phyloP scores from a whole-genome alignment of 139 green algal species.

The Chlorella vulgaris region DNA sequence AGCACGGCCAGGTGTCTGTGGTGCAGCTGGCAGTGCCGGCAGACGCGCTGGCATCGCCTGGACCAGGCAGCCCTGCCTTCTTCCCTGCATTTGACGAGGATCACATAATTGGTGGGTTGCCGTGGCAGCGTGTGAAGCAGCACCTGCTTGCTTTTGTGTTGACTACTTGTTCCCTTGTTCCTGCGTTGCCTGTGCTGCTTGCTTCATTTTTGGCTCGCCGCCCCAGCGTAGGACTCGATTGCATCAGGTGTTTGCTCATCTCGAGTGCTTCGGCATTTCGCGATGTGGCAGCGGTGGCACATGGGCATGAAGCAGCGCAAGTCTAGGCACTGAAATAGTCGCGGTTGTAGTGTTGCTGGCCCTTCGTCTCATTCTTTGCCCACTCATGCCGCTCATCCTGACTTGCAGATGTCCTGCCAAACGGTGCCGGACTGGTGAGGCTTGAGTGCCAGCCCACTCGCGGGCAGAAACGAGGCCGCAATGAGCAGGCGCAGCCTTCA shows the following conservation, averaged over 20 bases:
- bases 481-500: not conserved
- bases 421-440: not conserved
- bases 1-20: conserved; percentile 11
- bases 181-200: not conserved
- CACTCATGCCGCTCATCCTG: not conserved
- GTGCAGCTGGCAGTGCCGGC: conserved; percentile 5
- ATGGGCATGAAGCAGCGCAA: too few species aligned
- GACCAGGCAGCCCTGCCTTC: not conserved
- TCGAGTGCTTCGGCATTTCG: too few species aligned
- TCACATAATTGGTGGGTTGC: conserved; percentile 20
- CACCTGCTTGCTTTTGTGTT: not conserved
- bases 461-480: conserved; percentile 16
- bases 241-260: too few species aligned
- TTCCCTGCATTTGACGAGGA: conserved; percentile 28
- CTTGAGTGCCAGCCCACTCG: not conserved
- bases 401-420: conserved; percentile 12
- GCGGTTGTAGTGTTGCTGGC: too few species aligned
- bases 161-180: not conserved
- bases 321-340: too few species aligned
- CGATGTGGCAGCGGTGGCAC: too few species aligned
- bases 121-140: too few species aligned
- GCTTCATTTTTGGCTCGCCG: too few species aligned
- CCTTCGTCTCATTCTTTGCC: too few species aligned
- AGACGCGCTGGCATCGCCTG: not conserved
- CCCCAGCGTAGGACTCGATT: too few species aligned